Conservation (phyloP, 1,284 basidiomycete species). For the Cystobasidiaceae sp. region DNA sequence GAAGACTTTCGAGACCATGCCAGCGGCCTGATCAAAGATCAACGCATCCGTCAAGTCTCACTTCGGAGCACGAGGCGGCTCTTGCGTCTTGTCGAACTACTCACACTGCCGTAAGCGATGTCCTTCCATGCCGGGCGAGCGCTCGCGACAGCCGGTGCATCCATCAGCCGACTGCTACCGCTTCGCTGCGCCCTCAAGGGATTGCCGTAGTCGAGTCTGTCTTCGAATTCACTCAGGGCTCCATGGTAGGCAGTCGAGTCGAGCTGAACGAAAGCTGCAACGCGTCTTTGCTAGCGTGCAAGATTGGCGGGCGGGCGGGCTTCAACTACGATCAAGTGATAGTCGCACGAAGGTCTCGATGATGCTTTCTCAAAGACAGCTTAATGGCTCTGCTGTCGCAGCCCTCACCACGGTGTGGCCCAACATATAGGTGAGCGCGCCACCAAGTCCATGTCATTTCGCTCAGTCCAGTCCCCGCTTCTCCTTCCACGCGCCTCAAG, state of each 20-base stretch:
- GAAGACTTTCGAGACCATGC: constrained; percentile 75
- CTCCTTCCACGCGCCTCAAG: not conserved
- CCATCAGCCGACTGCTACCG: constrained; percentile 1
- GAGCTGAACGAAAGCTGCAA: too few species aligned
- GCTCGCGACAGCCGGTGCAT: constrained; percentile 12
- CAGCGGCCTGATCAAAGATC: constrained; percentile 60
- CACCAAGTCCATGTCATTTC: not conserved
- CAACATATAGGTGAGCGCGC: not conserved
- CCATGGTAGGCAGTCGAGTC: too few species aligned
- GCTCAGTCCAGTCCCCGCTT: not conserved
- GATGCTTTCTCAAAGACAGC: not conserved
- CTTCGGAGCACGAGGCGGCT: constrained; percentile 8
- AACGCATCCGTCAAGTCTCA: not conserved
- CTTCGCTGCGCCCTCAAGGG: too few species aligned
- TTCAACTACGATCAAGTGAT: not conserved
- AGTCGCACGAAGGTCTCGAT: not conserved
- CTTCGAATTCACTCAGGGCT: too few species aligned
- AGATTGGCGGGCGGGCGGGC: not conserved
- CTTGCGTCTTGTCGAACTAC: constrained; percentile 30
- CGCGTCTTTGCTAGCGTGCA: too few species aligned
- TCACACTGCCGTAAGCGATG: constrained; percentile 51
- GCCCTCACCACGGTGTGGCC: not conserved
- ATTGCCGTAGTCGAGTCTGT: too few species aligned
- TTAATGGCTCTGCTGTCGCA: not conserved
- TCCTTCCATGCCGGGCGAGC: constrained; percentile 45